A percentile compares a stretch with the other conserved stretches of the same genome.
phyloP scores from a whole-genome alignment of 805 yeast species.

The Babjeviella inositovora region DNA sequence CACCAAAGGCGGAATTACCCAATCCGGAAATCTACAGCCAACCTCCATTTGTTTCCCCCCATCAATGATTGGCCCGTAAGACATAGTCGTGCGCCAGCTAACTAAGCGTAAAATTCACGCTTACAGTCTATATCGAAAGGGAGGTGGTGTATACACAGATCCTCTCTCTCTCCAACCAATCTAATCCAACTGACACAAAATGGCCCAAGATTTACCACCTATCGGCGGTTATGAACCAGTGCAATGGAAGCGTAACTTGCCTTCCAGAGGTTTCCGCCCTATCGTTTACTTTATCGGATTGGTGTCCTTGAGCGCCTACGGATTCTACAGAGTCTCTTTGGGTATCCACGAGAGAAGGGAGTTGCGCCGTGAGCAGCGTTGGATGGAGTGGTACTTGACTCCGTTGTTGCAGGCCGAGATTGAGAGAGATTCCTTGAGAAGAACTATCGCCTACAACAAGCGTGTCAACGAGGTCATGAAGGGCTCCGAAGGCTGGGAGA shows the following conservation, averaged over 20 bases:
- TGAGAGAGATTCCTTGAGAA: constrained; percentile 64
- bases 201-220: constrained; percentile 73
- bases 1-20: too few relatives aligned
- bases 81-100: too few relatives aligned
- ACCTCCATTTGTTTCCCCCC: too few relatives aligned
- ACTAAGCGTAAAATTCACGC: too few relatives aligned
- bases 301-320: constrained; percentile 49
- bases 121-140: too few relatives aligned
- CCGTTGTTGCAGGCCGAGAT: constrained; percentile 72
- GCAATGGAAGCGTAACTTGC: constrained; percentile 81
- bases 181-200: constrained; percentile 1
- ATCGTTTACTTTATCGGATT: constrained; percentile 51
- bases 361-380: constrained; percentile 55
- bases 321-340: constrained; percentile 47
- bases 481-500: constrained; percentile 49
- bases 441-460: constrained; percentile 46
- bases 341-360: constrained; percentile 70
- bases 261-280: constrained; percentile 76
- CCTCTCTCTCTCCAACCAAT: too few relatives aligned
- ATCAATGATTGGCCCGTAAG: too few relatives aligned
- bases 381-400: constrained; percentile 60
- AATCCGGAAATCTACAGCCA: too few relatives aligned
- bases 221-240: constrained; percentile 72
- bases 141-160: too few relatives aligned
- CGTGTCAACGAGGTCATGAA: constrained; percentile 58